Conservation (phyloP, 1,284 basidiomycete genomes). For the Athelia sp. region DNA sequence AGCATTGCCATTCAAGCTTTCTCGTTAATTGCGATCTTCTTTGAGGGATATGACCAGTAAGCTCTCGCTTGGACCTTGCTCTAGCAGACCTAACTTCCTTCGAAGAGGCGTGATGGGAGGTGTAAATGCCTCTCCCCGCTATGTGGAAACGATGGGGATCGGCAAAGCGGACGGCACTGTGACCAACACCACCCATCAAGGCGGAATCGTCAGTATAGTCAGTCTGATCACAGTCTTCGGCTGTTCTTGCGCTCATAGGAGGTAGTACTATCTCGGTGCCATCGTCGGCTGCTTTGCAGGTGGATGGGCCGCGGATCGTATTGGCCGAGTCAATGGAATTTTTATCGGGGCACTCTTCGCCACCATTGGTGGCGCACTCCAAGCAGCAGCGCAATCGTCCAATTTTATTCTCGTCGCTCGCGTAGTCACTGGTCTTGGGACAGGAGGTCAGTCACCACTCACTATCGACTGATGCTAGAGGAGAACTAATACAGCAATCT, state of each 20-base stretch:
- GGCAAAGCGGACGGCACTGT: slow-evolving; percentile 23
- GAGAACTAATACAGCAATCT: too few relatives aligned
- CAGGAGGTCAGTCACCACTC: neutral
- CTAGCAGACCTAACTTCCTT: neutral
- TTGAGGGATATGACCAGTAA: slow-evolving; percentile 1
- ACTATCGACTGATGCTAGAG: too few relatives aligned
- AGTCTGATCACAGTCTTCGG: slow-evolving; percentile 8
- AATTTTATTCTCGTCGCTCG: neutral
- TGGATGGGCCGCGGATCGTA: slow-evolving; percentile 28
- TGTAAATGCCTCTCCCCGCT: neutral
- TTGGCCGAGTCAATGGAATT: slow-evolving; percentile 45
- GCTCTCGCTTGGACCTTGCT: neutral
- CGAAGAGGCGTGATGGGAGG: neutral
- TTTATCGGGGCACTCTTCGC: slow-evolving; percentile 36
- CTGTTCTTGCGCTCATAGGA: neutral
- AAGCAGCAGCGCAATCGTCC: slow-evolving; percentile 37
- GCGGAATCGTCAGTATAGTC: slow-evolving; percentile 43
- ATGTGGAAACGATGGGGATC: neutral
- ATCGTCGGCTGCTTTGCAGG: slow-evolving; percentile 44
- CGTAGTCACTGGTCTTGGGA: neutral
- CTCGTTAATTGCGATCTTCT: neutral
- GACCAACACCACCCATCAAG: slow-evolving; percentile 44
- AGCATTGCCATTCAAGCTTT: neutral
- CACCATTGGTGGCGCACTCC: slow-evolving; percentile 42
- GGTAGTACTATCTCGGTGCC: slow-evolving; percentile 41